Percentiles rank a stretch among this genome's conserved stretches.
These are phyloP conservation scores for Neoascochyta sp. DNA, from an alignment of 2,329 filamentous ascomycete genomes.

Conservation along the genomic window DNA sequence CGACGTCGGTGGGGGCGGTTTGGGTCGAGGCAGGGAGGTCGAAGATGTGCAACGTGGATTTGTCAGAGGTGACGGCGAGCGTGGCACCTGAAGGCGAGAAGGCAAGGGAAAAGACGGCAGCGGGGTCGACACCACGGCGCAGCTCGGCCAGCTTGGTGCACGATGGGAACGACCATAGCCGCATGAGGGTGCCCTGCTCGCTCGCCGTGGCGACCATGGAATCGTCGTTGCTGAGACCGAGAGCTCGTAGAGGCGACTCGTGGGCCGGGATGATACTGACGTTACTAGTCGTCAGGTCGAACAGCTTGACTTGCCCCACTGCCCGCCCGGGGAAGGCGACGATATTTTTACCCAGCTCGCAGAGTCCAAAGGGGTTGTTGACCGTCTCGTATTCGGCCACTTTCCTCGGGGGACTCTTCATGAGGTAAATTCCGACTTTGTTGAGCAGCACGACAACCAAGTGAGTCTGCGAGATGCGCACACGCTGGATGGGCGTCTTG, in stretches of 20 bases:
- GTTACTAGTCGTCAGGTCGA: slow-evolving; percentile 71
- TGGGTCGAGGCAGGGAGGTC: slow-evolving; percentile 58
- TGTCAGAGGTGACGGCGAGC: slow-evolving; percentile 92
- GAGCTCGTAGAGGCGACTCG: slow-evolving; percentile 69
- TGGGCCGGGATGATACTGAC: slow-evolving; percentile 95
- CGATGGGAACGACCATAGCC: slow-evolving; percentile 76
- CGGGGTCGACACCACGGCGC: slow-evolving; percentile 82
- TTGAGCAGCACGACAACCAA: slow-evolving; percentile 80
- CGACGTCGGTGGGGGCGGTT: slow-evolving; percentile 11
- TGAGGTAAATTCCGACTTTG: slow-evolving; percentile 75
- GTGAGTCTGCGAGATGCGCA: slow-evolving; percentile 70
- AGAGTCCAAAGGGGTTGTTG: slow-evolving; percentile 77
- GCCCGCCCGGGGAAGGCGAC: slow-evolving; percentile 86
- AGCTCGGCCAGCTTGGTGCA: slow-evolving; percentile 80
- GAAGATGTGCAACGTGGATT: slow-evolving; percentile 92
- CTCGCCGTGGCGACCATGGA: slow-evolving; percentile 84
- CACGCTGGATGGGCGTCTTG: slow-evolving; percentile 73
- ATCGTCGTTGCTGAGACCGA: slow-evolving; percentile 76
- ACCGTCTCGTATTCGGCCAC: slow-evolving; percentile 78
- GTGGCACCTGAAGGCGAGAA: slow-evolving; percentile 79
- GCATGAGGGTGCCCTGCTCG: slow-evolving; percentile 85
- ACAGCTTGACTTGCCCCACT: slow-evolving; percentile 81
- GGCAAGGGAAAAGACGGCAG: slow-evolving; percentile 79
- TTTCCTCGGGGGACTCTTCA: slow-evolving; percentile 67
- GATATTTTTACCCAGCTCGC: slow-evolving; percentile 68